Evolutionary conservation across 768 basidiomycete species (phyloP).

Genomic region (Tylopilus subfusipes): DNA sequence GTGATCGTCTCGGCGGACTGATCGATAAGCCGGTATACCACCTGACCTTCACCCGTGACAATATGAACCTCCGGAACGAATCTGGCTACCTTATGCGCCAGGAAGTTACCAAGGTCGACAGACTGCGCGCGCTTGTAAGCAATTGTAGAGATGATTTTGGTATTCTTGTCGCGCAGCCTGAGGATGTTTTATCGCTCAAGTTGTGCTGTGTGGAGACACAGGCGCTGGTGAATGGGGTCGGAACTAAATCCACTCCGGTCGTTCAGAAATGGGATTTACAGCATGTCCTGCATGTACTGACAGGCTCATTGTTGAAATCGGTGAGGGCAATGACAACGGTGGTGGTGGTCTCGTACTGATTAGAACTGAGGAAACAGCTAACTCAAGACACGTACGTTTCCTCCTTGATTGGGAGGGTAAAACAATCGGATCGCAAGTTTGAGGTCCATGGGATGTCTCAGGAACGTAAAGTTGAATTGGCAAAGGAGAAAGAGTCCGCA

Average conservation of each 20-base stretch:
- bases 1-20: constrained; percentile 42
- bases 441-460: too few relatives aligned
- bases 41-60: constrained; percentile 40
- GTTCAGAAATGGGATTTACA: not conserved
- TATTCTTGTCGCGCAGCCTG: constrained; percentile 49
- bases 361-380: not conserved
- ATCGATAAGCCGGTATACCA: constrained; percentile 45
- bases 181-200: constrained; percentile 50
- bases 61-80: too few relatives aligned
- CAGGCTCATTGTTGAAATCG: not conserved
- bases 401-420: not conserved
- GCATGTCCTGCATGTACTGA: not conserved
- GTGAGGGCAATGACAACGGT: not conserved
- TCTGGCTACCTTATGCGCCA: too few relatives aligned
- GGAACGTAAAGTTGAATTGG: too few relatives aligned
- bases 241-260: not conserved
- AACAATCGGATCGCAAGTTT: too few relatives aligned
- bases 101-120: too few relatives aligned
- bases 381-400: not conserved
- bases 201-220: constrained; percentile 43
- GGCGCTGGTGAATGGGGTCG: not conserved
- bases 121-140: too few relatives aligned
- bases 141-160: too few relatives aligned
- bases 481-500: too few relatives aligned
- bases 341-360: not conserved